phyloP scores from a whole-genome alignment of 2,329 filamentous ascomycete genomes.

The Atkinsonella texensis region DNA sequence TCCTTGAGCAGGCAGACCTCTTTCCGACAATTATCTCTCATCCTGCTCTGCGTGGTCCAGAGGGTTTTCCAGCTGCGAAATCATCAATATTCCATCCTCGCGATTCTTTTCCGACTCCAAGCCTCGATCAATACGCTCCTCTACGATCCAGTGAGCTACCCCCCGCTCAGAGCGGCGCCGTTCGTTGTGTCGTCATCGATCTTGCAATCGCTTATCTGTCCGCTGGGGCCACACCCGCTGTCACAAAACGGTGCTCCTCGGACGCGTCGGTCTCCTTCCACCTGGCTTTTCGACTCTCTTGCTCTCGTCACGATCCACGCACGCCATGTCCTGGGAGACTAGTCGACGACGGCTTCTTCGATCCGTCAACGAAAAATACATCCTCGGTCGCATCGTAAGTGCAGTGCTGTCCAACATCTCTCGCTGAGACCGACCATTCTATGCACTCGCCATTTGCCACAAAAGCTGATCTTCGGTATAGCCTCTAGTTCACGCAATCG shows the following conservation, averaged over 20 bases:
- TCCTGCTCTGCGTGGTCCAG: neutral
- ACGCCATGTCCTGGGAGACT: slow-evolving; percentile 45
- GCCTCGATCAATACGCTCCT: neutral
- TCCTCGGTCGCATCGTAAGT: slow-evolving; percentile 61
- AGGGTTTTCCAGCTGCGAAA: neutral
- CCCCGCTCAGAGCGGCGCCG: neutral
- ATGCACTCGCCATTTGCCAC: no score
- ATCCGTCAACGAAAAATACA: slow-evolving; percentile 52
- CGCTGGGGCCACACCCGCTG: neutral
- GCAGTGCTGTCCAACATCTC: slow-evolving; percentile 16
- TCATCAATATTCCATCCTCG: neutral
- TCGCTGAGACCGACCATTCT: neutral
- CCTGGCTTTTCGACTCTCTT: neutral
- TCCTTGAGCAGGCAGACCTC: neutral
- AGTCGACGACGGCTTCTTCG: slow-evolving; percentile 49
- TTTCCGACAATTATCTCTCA: neutral
- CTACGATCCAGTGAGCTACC: neutral
- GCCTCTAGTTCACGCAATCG: slow-evolving; percentile 76
- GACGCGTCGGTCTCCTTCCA: neutral
- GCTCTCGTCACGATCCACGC: neutral
- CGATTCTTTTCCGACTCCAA: neutral
- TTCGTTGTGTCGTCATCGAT: slow-evolving; percentile 3
- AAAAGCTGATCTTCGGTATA: slow-evolving; percentile 24
- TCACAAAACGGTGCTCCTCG: neutral
- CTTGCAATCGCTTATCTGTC: neutral